Conservation (phyloP, 768 basidiomycete species). For the Nidularia sp. region DNA sequence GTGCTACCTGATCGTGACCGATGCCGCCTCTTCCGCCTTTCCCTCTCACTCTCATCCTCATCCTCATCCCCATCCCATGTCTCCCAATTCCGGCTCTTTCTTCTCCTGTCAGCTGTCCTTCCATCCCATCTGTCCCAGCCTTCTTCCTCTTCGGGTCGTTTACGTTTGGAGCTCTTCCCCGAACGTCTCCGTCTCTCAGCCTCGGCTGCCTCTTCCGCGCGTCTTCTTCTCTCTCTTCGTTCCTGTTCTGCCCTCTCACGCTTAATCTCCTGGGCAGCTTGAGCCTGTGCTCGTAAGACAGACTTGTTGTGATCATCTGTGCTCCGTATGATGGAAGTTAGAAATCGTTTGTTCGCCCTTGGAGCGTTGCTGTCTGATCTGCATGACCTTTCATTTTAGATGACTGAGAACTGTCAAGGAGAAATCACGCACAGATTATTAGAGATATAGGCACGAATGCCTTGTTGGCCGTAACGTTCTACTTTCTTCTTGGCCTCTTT, state of each 20-base stretch:
- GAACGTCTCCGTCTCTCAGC: conserved; percentile 53
- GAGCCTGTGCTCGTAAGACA: conserved; percentile 68
- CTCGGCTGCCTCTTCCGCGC: conserved; percentile 74
- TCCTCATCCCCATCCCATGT: conserved; percentile 39
- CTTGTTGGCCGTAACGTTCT: conserved; percentile 69
- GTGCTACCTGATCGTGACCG: conserved; percentile 18
- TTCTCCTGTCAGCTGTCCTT: conserved; percentile 43
- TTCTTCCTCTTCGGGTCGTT: conserved; percentile 20
- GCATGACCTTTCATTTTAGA: not conserved
- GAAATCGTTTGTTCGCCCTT: conserved; percentile 77
- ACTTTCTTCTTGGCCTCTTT: conserved; percentile 93
- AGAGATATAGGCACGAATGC: conserved; percentile 74
- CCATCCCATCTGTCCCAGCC: conserved; percentile 54
- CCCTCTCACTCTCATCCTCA: conserved; percentile 23
- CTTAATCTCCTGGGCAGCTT: conserved; percentile 71
- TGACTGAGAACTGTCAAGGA: not conserved
- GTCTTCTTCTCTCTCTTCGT: conserved; percentile 50
- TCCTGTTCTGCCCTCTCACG: conserved; percentile 64
- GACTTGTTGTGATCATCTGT: conserved; percentile 96
- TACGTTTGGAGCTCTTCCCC: conserved; percentile 17
- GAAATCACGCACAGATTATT: conserved; percentile 37
- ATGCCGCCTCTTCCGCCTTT: conserved; percentile 19
- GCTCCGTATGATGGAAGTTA: conserved; percentile 82
- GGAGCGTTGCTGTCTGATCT: conserved; percentile 74
- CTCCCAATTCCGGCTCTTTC: conserved; percentile 45